These are phyloP conservation scores for Fusarium virguliforme DNA, from an alignment of 2,329 filamentous ascomycete genomes.

Conservation along the genomic window DNA sequence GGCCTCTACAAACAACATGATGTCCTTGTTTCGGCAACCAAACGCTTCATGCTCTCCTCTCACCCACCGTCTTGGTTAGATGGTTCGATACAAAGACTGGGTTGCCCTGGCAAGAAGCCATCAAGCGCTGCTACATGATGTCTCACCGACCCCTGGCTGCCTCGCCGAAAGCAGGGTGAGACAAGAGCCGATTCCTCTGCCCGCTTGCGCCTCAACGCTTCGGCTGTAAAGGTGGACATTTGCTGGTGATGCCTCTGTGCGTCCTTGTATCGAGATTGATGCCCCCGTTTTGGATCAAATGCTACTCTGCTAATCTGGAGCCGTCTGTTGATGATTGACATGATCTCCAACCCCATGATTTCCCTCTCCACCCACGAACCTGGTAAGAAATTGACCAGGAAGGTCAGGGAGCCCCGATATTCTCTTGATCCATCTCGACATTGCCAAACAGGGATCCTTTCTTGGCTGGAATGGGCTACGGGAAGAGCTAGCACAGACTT, in stretches of 20 bases:
- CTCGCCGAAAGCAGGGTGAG: conserved; percentile 32
- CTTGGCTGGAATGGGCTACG: conserved; percentile 43
- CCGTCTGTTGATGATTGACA: conserved; percentile 18
- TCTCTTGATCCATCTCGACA: background rate
- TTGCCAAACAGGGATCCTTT: conserved; percentile 38
- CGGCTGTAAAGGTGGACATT: conserved; percentile 3
- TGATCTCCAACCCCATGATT: conserved; percentile 43
- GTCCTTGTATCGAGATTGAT: conserved; percentile 19
- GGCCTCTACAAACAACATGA: background rate
- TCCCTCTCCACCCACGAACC: conserved; percentile 13
- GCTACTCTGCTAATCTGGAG: conserved; percentile 1
- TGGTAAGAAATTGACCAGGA: conserved; percentile 28
- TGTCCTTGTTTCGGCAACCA: conserved; percentile 23
- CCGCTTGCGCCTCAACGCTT: conserved; percentile 38
- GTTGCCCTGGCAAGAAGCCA: conserved; percentile 40
- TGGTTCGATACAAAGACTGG: conserved; percentile 33
- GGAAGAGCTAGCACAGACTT: background rate
- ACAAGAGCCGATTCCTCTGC: conserved; percentile 20
- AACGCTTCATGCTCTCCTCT: conserved; percentile 23
- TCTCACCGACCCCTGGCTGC: conserved; percentile 39
- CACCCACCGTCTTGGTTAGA: conserved; percentile 18
- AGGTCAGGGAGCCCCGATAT: conserved; percentile 14
- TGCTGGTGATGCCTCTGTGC: conserved; percentile 22
- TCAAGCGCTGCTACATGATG: conserved; percentile 30
- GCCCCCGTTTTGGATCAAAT: conserved; percentile 1